These are phyloP conservation scores for Penicillium dipodomyicola DNA, from an alignment of 495 filamentous ascomycete species.

Conservation along the genomic window DNA sequence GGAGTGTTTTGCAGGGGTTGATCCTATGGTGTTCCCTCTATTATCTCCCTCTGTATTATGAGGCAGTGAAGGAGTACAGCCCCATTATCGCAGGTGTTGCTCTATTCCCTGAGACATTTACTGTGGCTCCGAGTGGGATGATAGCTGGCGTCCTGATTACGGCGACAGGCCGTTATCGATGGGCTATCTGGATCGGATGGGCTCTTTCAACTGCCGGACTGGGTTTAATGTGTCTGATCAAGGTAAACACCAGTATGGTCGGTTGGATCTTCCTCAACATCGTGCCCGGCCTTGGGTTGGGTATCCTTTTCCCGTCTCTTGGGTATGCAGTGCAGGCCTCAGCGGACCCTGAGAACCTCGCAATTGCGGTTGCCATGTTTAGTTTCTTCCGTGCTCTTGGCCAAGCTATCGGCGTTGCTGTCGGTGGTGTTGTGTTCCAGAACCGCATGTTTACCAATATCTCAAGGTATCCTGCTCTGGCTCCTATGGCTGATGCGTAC, in stretches of 20 bases:
- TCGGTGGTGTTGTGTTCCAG: constrained; percentile 60
- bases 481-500: constrained; percentile 44
- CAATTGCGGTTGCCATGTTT: constrained; percentile 53
- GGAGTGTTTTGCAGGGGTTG: constrained; percentile 49
- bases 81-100: constrained; percentile 49
- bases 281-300: constrained; percentile 47
- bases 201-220: constrained; percentile 45
- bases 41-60: constrained; percentile 51
- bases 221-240: constrained; percentile 46
- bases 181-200: constrained; percentile 56
- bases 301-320: constrained; percentile 49
- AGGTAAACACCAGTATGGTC: constrained; percentile 38
- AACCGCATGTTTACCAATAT: constrained; percentile 55
- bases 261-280: constrained; percentile 51
- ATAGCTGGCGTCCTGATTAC: constrained; percentile 45
- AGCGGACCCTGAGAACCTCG: constrained; percentile 39
- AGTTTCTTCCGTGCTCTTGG: constrained; percentile 56
- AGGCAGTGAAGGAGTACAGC: constrained; percentile 49
- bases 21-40: constrained; percentile 49
- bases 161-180: constrained; percentile 46
- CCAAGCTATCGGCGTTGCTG: constrained; percentile 53
- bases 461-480: constrained; percentile 39
- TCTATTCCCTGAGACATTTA: constrained; percentile 52
- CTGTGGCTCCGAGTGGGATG: constrained; percentile 50
- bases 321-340: constrained; percentile 51